These are phyloP conservation scores for Rhodotorula paludigena DNA, from an alignment of 768 basidiomycete genomes.

Conservation along the genomic window DNA sequence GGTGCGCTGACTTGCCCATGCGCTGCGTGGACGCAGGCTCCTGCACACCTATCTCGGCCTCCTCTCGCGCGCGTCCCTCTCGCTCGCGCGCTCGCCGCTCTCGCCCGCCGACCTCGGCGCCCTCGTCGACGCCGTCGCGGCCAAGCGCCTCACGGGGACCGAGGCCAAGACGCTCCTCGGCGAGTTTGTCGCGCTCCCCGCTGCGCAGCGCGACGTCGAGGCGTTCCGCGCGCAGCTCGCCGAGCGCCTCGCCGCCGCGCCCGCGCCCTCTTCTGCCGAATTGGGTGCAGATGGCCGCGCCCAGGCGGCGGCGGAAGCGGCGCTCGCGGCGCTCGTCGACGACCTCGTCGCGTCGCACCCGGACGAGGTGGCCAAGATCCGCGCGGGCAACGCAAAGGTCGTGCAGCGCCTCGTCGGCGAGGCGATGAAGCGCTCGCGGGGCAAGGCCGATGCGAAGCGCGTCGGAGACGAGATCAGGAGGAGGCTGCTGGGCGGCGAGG, in stretches of 20 bases:
- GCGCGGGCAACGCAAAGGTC: constrained; percentile 67
- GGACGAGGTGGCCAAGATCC: constrained; percentile 61
- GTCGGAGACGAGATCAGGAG: constrained; percentile 53
- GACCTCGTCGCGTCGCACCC: constrained; percentile 65
- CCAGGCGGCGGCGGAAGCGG: constrained; percentile 44
- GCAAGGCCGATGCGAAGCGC: constrained; percentile 67
- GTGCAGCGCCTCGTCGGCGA: constrained; percentile 74
- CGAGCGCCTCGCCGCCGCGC: neutral
- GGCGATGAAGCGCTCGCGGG: constrained; percentile 76
- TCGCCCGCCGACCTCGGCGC: constrained; percentile 64
- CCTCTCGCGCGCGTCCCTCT: constrained; percentile 58
- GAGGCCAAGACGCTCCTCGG: neutral
- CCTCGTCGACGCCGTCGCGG: constrained; percentile 69
- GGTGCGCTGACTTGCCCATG: neutral
- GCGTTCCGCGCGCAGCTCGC: constrained; percentile 68
- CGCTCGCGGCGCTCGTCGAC: constrained; percentile 58
- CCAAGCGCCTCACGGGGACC: constrained; percentile 61
- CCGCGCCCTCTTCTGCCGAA: constrained; percentile 33
- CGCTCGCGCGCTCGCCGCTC: constrained; percentile 60
- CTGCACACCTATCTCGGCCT: constrained; percentile 80
- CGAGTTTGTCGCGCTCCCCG: neutral
- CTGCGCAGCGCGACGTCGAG: constrained; percentile 72
- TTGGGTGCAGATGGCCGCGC: constrained; percentile 40
- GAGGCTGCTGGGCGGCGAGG: neutral
- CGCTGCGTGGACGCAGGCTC: constrained; percentile 57